These are phyloP conservation scores for Borealophlyctis nickersoniae DNA, from an alignment of 192 early-diverging fungal species.

Conservation along the genomic window DNA sequence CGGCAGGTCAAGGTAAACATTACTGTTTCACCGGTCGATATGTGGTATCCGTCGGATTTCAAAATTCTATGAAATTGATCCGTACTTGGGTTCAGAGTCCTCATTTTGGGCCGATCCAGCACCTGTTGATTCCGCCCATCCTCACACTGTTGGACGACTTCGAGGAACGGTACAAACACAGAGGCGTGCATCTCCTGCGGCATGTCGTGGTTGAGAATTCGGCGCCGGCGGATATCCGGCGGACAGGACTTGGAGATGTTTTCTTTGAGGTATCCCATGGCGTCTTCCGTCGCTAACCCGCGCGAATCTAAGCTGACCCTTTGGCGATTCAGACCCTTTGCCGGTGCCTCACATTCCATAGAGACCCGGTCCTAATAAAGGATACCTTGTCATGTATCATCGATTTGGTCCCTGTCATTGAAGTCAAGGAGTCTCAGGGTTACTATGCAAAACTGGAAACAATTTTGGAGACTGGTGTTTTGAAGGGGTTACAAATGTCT, in stretches of 20 bases:
- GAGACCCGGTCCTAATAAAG: constrained; percentile 16
- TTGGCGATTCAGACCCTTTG: constrained; percentile 16
- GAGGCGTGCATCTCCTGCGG: constrained; percentile 22
- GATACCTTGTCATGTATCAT: constrained; percentile 24
- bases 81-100: constrained; percentile 10
- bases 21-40: neutral
- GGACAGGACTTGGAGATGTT: constrained; percentile 31
- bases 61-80: neutral
- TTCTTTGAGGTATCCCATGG: constrained; percentile 28
- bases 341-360: constrained; percentile 26
- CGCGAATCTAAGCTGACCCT: neutral
- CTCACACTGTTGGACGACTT: constrained; percentile 38
- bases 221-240: constrained; percentile 22
- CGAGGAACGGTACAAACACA: constrained; percentile 29
- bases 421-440: constrained; percentile 15
- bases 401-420: constrained; percentile 23
- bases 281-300: too few species aligned
- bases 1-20: constrained; percentile 16
- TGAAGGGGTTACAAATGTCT: constrained; percentile 29
- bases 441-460: constrained; percentile 16
- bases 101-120: constrained; percentile 24
- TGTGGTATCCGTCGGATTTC: neutral
- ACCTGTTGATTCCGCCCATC: constrained; percentile 31
- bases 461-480: constrained; percentile 30
- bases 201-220: constrained; percentile 19